Evolutionary conservation across 2,329 filamentous ascomycete genomes (phyloP), one percentile per base, ranked within the genome.

Genomic region (Helotiales sp.): DNA sequence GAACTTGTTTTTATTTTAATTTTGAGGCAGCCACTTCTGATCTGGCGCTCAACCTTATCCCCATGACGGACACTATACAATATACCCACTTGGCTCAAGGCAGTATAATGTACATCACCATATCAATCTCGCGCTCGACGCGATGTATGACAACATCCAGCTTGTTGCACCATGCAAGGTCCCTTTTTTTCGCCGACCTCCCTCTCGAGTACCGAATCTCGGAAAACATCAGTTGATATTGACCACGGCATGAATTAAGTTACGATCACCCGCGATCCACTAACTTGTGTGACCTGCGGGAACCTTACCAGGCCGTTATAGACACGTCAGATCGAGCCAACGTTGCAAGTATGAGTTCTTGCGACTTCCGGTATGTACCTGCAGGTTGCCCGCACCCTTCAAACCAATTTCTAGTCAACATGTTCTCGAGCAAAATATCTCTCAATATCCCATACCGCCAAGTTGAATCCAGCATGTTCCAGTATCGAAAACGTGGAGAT

Each of bases 251-350:
- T 36, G 40, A 44, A 36, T 55, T 40, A 59, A 58, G 52, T 49
- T 51, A 56, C 24, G 58, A 59, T 61, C 59, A 38, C 25, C 55
- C 33, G 22, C 40, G 30, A 46, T 51, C 49, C 9, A 42, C 34
- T 53, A 47, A 51, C 38, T 52, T 52, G 46, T 27, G 29, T 54
- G 19, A 48, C 40, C 33, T 29, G 24, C 22, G 36, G 44, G 52
- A 52, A 24, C 50, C 38, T 59, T 53, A 55, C 52, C 49, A 7
- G 13, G 7, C 47, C 48, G 48, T 51, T 38, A 27, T 12, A 27
- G 8, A 52, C 24, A 31, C 31, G 33, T 36, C 50, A 27, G 25
- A 42, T 40, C 33, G 25, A 52, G 48, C 31, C 31, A 25, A 6
- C 4, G 31, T 51, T 17, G 48, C 30, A 34, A 17, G 13, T n/a